Base-by-base conservation (phyloP, 768 basidiomycete species). In the Leccinum uliginosum region DNA sequence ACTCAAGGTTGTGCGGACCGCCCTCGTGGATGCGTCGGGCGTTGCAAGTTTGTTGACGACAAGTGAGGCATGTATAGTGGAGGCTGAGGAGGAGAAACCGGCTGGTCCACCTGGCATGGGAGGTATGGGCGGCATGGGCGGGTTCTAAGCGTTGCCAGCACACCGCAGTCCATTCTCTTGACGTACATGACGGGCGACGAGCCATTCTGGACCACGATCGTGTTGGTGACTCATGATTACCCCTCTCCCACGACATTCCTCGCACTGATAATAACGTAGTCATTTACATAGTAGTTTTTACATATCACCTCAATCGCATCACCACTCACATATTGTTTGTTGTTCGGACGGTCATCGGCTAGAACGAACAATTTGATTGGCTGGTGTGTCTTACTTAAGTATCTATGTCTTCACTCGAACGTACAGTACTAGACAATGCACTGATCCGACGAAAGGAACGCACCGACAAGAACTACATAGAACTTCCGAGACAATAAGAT, bases 41-140 rank as follows among this genome's bases (percentile, higher is more conserved):
- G 95, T 98, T n/a, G 93, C 95, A 4, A 89, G 86, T 60, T 75
- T 98, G 72, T 76, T 98, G 74, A 93, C 93, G 49, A 98, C 95
- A 51, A 91, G 87, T 64, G 95, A 98, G 78, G 87, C 84, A 43
- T 90, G 91, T 70, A 83, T 98, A 40, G 94, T 98, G 23, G 93
- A 98, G 50, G 91, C 87, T 14, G 88, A 90, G 62, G 93, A 97
- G 68, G 83, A 89, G 61, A 80, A 88, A 50, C 77, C 84, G 54
- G 75, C 80, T 4, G 76, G 70, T 29, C 71, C 71, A 67, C 81
- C 80, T n/a, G 76, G 76, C 0, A 83, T 83, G 81, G 81, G 80
- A 1, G 84, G 83, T 7, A 85, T 83, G 79, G 80, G 81, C 17
- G 76, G 77, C 24, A 84, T 83, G 81, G 78, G 78, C 17, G 78